These are phyloP conservation scores for Fusarium sp. DNA, from an alignment of 2,329 filamentous ascomycete species.

Conservation along the genomic window DNA sequence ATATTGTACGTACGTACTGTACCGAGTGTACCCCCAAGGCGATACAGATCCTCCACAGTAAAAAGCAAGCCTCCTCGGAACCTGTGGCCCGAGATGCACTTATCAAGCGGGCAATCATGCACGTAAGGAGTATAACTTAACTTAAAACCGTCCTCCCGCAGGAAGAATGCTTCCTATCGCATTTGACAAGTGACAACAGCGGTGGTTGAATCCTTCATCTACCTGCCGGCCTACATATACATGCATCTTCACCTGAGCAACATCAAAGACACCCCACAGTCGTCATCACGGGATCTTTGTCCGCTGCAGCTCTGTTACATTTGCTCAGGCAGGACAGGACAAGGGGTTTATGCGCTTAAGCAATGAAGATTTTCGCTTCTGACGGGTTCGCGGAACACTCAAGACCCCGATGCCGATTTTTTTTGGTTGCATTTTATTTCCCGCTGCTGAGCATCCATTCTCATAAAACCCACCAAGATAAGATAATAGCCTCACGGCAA, in stretches of 20 bases:
- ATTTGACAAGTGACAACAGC: constrained; percentile 33
- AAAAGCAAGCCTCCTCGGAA: constrained; percentile 1
- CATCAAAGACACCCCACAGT: constrained; percentile 13
- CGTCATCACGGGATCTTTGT: constrained; percentile 25
- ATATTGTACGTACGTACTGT: no score
- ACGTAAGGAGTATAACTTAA: constrained; percentile 9
- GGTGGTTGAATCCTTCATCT: constrained; percentile 8
- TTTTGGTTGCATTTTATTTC: no score
- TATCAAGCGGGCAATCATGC: constrained; percentile 15
- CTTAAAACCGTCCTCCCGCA: constrained; percentile 3
- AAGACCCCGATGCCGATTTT: constrained; percentile 10
- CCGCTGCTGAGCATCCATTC: no score
- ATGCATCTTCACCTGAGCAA: constrained; percentile 9
- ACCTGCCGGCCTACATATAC: constrained; percentile 5
- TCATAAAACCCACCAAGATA: no score
- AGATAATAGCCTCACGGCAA: background rate
- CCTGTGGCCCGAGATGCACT: constrained; percentile 3
- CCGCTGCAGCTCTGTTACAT: constrained; percentile 11
- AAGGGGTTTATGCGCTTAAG: background rate
- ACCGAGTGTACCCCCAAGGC: background rate
- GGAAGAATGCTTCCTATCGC: constrained; percentile 1
- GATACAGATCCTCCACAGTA: background rate
- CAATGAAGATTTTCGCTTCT: constrained; percentile 12
- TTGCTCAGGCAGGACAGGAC: background rate
- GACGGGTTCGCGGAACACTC: background rate